phyloP scores from a whole-genome alignment of 805 yeast species.

The Saturnispora zaruensis region DNA sequence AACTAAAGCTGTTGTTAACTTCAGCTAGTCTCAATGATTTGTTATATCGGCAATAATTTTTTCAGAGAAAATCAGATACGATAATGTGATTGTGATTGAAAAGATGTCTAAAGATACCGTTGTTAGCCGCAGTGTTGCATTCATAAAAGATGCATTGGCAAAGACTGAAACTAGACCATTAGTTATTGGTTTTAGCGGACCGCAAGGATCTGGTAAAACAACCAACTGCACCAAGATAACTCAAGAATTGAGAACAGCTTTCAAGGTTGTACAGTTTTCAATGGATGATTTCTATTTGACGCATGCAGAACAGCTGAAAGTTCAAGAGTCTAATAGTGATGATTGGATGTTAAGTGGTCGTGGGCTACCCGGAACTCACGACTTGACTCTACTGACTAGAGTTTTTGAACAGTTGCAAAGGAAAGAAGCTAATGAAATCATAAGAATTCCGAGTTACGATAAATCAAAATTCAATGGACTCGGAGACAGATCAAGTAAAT shows the following conservation, averaged over 20 bases:
- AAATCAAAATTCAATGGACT: slow-evolving; percentile 62
- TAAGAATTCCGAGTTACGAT: slow-evolving; percentile 62
- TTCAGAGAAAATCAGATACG: neutral
- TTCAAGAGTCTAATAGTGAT: slow-evolving; percentile 33
- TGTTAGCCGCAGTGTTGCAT: slow-evolving; percentile 7
- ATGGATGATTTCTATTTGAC: slow-evolving; percentile 83
- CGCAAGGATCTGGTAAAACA: slow-evolving; percentile 77
- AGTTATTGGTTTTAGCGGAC: slow-evolving; percentile 54
- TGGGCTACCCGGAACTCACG: slow-evolving; percentile 95
- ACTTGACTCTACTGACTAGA: slow-evolving; percentile 37
- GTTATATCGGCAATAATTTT: neutral
- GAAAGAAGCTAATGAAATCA: slow-evolving; percentile 17
- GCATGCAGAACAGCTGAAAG: slow-evolving; percentile 44
- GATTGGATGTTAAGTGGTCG: slow-evolving; percentile 54
- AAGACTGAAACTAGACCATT: slow-evolving; percentile 25
- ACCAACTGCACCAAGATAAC: slow-evolving; percentile 40
- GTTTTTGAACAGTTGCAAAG: slow-evolving; percentile 29
- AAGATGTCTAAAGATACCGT: neutral
- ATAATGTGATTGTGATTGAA: neutral
- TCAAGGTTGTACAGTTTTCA: slow-evolving; percentile 41
- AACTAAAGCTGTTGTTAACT: neutral
- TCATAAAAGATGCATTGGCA: slow-evolving; percentile 24
- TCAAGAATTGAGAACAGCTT: slow-evolving; percentile 22
- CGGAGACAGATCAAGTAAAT: slow-evolving; percentile 62
- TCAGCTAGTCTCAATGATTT: neutral